A percentile compares a stretch with the other conserved stretches of the same genome.
These are phyloP conservation scores for Pelargonium nanum DNA, from an alignment of 345 rosid species.

Conservation along the genomic window DNA sequence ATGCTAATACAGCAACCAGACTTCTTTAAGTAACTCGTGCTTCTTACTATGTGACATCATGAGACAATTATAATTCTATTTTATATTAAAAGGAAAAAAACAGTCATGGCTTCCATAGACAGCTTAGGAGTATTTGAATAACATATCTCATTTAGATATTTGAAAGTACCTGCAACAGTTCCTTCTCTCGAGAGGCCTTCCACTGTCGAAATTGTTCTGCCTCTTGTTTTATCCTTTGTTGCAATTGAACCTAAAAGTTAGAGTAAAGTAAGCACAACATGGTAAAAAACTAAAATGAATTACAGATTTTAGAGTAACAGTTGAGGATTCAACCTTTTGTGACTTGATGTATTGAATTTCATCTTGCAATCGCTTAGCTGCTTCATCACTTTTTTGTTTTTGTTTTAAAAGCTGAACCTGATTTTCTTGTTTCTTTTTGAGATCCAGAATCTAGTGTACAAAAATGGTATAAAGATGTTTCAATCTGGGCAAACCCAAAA, in stretches of 20 bases:
- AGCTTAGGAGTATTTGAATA: neutral
- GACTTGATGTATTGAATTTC: constrained; percentile 95
- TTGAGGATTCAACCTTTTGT: constrained; percentile 52
- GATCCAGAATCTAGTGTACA: constrained; percentile 57
- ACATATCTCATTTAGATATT: no score
- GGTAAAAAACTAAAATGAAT: neutral
- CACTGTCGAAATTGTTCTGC: constrained; percentile 97
- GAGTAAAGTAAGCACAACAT: neutral
- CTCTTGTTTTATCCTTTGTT: constrained; percentile 93
- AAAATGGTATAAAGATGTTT: neutral
- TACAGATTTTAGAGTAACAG: neutral
- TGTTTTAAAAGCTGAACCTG: constrained; percentile 93
- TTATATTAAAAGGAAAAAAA: neutral
- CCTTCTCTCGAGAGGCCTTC: constrained; percentile 96
- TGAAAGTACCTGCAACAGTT: constrained; percentile 65
- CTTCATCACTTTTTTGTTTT: constrained; percentile 94
- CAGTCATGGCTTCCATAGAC: neutral
- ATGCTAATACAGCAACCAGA: no score
- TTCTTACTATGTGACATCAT: neutral
- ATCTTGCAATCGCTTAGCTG: constrained; percentile 78
- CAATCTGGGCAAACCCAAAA: neutral
- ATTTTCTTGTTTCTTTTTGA: constrained; percentile 91
- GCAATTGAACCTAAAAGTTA: constrained; percentile 74
- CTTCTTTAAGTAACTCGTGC: neutral
- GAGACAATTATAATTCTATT: neutral